Conservation (phyloP, 2,329 filamentous ascomycete species). For the Westerdykella ornata region DNA sequence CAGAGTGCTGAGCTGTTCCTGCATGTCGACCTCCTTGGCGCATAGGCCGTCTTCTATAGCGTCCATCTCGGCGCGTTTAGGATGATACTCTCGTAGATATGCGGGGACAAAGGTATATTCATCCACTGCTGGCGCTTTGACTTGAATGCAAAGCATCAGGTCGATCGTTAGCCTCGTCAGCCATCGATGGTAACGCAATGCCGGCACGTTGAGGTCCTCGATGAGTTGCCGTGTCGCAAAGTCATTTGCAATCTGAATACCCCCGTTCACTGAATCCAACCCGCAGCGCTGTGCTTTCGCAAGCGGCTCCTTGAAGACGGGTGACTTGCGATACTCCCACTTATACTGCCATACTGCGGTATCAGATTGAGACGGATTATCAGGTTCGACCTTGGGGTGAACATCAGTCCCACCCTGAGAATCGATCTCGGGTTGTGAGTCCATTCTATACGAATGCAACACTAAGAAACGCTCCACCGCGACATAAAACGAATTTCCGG, state of each 20-base stretch:
- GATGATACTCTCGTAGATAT: too few species aligned
- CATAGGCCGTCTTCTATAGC: too few species aligned
- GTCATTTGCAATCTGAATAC: neutral
- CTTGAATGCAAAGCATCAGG: neutral
- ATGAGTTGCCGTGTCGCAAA: neutral
- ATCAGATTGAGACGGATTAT: neutral
- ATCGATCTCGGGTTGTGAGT: neutral
- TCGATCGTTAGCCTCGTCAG: conserved; percentile 9
- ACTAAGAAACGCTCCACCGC: neutral
- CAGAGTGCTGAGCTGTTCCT: neutral
- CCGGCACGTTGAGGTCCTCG: conserved; percentile 4
- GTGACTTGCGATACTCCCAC: too few species aligned
- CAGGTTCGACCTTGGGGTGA: neutral
- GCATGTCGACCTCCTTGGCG: neutral
- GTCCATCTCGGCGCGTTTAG: too few species aligned
- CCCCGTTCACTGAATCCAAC: too few species aligned
- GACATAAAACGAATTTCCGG: conserved; percentile 12
- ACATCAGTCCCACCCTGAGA: too few species aligned
- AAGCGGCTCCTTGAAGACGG: too few species aligned
- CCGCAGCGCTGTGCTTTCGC: neutral
- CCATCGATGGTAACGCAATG: conserved; percentile 6
- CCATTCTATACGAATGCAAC: neutral
- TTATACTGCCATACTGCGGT: neutral
- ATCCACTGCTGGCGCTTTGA: too few species aligned
- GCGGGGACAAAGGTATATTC: too few species aligned